phyloP scores from a whole-genome alignment of 2,329 filamentous ascomycete genomes.

The Xylariaceae sp. region DNA sequence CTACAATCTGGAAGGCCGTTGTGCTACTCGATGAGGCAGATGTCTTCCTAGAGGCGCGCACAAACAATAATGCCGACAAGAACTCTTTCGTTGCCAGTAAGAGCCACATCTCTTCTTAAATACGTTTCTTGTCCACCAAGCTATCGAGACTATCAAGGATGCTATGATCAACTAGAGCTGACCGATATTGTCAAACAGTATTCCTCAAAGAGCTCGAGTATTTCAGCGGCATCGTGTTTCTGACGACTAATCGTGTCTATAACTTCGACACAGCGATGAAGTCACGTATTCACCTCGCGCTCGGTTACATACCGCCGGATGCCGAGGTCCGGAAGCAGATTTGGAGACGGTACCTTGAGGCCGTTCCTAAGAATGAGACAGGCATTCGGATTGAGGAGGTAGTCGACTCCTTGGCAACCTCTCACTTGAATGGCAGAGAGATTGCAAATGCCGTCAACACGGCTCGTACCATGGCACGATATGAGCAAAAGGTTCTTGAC shows the following conservation, averaged over 20 bases:
- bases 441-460: conserved; percentile 26
- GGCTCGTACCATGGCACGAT: conserved; percentile 25
- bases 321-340: conserved; percentile 22
- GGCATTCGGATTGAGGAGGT: conserved; percentile 13
- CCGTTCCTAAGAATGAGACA: conserved; percentile 10
- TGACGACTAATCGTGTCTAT: conserved; percentile 39
- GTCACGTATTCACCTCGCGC: conserved; percentile 38
- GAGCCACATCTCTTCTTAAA: neutral
- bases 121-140: neutral
- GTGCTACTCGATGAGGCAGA: conserved; percentile 32
- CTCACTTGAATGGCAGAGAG: conserved; percentile 24
- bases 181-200: conserved; percentile 18
- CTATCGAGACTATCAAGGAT: neutral
- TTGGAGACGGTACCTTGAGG: conserved; percentile 21
- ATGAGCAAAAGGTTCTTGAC: conserved; percentile 17
- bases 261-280: conserved; percentile 42
- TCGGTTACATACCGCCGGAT: conserved; percentile 29
- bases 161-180: neutral
- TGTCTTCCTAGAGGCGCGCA: conserved; percentile 26
- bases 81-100: conserved; percentile 25
- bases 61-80: conserved; percentile 18
- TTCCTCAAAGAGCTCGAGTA: conserved; percentile 41
- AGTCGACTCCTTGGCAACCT: conserved; percentile 10
- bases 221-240: conserved; percentile 39
- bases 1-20: conserved; percentile 29